Evolutionary conservation across 768 basidiomycete genomes (phyloP), one percentile per base, ranked within the genome.

Genomic region (Termitomyces sp.): DNA sequence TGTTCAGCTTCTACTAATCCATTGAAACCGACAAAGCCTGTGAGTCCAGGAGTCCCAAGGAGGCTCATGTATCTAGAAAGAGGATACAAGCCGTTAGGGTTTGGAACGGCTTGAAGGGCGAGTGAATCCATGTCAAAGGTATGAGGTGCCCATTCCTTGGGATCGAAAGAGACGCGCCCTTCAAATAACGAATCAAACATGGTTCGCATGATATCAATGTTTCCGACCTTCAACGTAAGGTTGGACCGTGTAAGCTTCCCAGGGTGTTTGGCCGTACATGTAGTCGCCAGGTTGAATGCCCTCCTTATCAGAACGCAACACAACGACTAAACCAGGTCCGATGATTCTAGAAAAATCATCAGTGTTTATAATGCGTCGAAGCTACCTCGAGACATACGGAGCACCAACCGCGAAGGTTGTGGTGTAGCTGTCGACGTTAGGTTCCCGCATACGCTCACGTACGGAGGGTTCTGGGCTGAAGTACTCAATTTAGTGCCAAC

Each of bases 291-390:
- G 58, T 46, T 66, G 61, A 45, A 72, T 60, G 4, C 59, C 58
- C 22, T 64, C 44, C 37, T 64, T 59, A 39, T 78, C 73, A 0
- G 74, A 75, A 12, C 72, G 70, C 20, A 75, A 22, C 34, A 74
- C 75, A n/a, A 75, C 62, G 16, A 69, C 76, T 18, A 77, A 65
- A 16, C 75, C 77, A 59, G 66, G 68, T 13, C 69, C 66, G 9
- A 37, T 42, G 1, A 73, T 18, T 6, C 70, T 76, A 22, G 27
- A 36, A 12, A 18, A 33, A 39, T 24, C 16, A 18, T 52, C 22
- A 36, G 20, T 15, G 18, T 15, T 22, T 20, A 34, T 11, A 45
- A 41, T 33, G 9, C 12, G 11, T 46, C 12, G 2, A 20, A 49
- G 18, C 18, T 31, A 48, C 4, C 44, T 7, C 2, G 11, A 46